These are phyloP conservation scores for Ophiocordyceps robertsii DNA, from an alignment of 2,329 filamentous ascomycete genomes.

Conservation along the genomic window DNA sequence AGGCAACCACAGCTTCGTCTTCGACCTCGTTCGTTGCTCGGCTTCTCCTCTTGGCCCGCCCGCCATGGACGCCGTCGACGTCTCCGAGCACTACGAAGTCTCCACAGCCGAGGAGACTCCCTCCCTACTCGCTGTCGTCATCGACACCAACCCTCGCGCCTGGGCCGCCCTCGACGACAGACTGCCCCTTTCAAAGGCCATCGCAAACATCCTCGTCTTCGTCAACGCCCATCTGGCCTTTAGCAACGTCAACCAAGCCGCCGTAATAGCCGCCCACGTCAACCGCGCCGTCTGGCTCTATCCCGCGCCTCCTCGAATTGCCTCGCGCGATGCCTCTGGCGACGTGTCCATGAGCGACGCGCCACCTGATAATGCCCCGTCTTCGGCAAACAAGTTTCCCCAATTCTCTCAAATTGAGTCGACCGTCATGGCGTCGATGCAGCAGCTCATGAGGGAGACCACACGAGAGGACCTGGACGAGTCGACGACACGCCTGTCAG, in stretches of 20 bases:
- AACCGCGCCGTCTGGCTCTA: slow-evolving; percentile 85
- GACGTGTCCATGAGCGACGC: slow-evolving; percentile 46
- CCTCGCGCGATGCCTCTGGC: slow-evolving; percentile 21
- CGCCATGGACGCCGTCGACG: slow-evolving; percentile 41
- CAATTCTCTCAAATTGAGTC: slow-evolving; percentile 81
- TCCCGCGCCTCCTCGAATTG: slow-evolving; percentile 27
- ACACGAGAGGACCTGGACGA: slow-evolving; percentile 50
- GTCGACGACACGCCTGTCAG: slow-evolving; percentile 77
- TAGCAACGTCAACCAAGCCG: slow-evolving; percentile 86
- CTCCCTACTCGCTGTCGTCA: slow-evolving; percentile 76
- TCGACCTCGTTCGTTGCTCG: too few relatives aligned
- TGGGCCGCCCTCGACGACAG: slow-evolving; percentile 67
- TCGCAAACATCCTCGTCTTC: slow-evolving; percentile 87
- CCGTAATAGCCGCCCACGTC: slow-evolving; percentile 79
- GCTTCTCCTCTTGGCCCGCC: neutral
- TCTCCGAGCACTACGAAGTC: slow-evolving; percentile 47
- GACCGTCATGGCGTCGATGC: slow-evolving; percentile 62
- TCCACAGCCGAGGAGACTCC: slow-evolving; percentile 45
- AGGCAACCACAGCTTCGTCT: neutral
- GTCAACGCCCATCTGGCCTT: slow-evolving; percentile 93
- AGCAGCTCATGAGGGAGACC: slow-evolving; percentile 58
- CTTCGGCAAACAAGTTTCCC: slow-evolving; percentile 76
- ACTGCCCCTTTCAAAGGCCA: slow-evolving; percentile 68
- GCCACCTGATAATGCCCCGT: slow-evolving; percentile 19
- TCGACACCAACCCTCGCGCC: slow-evolving; percentile 93